Conservation (phyloP, 306 rosid genomes). For the Vicia faba region DNA sequence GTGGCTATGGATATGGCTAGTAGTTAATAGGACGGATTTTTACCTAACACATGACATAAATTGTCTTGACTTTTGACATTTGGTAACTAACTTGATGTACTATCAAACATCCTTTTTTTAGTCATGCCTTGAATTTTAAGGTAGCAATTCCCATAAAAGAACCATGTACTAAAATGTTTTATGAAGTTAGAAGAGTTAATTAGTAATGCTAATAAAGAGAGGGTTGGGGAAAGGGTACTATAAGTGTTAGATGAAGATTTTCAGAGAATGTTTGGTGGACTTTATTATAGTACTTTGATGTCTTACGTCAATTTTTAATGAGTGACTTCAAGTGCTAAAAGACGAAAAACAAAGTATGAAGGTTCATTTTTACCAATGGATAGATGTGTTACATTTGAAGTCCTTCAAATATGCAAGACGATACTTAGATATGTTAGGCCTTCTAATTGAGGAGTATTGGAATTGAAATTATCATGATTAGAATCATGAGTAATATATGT, state of each 20-base stretch:
- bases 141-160: constrained; percentile 16
- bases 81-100: constrained; percentile 25
- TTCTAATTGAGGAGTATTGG: too few relatives aligned
- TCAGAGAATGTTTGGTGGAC: background rate
- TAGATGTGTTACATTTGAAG: too few relatives aligned
- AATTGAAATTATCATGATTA: too few relatives aligned
- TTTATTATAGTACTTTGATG: too few relatives aligned
- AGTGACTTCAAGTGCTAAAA: too few relatives aligned
- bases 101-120: constrained; percentile 2
- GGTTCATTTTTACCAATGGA: too few relatives aligned
- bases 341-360: too few relatives aligned
- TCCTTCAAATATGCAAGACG: too few relatives aligned
- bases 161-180: constrained; percentile 1
- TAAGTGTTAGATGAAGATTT: background rate
- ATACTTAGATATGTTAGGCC: too few relatives aligned
- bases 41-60: constrained; percentile 39
- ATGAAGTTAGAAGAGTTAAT: background rate
- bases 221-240: background rate
- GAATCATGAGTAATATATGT: too few relatives aligned
- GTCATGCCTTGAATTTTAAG: constrained; percentile 33
- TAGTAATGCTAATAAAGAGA: background rate
- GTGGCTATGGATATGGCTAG: constrained; percentile 24
- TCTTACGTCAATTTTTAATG: too few relatives aligned
- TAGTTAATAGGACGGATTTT: constrained; percentile 35
- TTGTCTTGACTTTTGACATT: constrained; percentile 42